Evolutionary conservation across 768 basidiomycete species (phyloP).

Genomic region (Porphyrellus cyaneotinctus): DNA sequence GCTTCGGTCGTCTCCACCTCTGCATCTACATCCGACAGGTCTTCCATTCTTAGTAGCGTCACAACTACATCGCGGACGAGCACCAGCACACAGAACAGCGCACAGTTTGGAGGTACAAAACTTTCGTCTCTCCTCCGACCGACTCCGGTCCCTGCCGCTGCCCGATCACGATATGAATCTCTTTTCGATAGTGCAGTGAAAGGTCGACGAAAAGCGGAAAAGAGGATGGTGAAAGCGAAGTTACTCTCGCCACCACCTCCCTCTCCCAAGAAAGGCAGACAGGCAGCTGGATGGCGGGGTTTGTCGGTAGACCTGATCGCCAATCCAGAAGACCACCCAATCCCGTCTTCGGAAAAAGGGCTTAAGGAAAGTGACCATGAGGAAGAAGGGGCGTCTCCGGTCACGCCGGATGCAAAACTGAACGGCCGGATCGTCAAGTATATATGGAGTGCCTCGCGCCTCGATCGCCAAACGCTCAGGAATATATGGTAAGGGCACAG

Average conservation of each 20-base stretch:
- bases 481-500: slow-evolving; percentile 59
- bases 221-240: slow-evolving; percentile 24
- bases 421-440: slow-evolving; percentile 52
- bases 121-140: slow-evolving; percentile 43
- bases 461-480: slow-evolving; percentile 49
- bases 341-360: slow-evolving; percentile 11
- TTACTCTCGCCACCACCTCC: slow-evolving; percentile 36
- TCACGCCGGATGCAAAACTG: slow-evolving; percentile 45
- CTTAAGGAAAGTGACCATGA: slow-evolving; percentile 12
- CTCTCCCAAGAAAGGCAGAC: slow-evolving; percentile 41
- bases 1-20: slow-evolving; percentile 35
- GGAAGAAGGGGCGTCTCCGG: slow-evolving; percentile 29
- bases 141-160: slow-evolving; percentile 63
- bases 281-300: slow-evolving; percentile 72
- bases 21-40: slow-evolving; percentile 54
- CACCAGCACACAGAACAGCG: slow-evolving; percentile 30
- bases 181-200: slow-evolving; percentile 61
- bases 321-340: slow-evolving; percentile 34
- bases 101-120: slow-evolving; percentile 20
- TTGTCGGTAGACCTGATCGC: slow-evolving; percentile 65
- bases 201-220: slow-evolving; percentile 41
- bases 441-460: slow-evolving; percentile 61
- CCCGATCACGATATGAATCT: slow-evolving; percentile 61
- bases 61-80: slow-evolving; percentile 40
- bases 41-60: slow-evolving; percentile 53